Conservation (phyloP, 768 basidiomycete genomes). For the Amanita phalloides region DNA sequence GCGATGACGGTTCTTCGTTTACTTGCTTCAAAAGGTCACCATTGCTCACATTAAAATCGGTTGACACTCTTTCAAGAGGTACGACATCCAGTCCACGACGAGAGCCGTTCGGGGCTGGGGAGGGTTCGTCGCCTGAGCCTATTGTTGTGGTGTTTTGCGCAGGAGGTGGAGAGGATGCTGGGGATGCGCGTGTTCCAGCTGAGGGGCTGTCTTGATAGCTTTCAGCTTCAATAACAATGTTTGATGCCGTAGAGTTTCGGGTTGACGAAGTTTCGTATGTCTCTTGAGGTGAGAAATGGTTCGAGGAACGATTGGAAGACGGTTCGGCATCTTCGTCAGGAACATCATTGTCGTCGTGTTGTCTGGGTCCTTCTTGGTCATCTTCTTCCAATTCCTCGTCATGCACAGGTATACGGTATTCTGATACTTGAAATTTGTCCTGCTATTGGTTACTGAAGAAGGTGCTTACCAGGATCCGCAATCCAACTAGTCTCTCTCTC, state of each 20-base stretch:
- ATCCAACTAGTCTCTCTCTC: slow-evolving; percentile 70
- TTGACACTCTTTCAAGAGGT: slow-evolving; percentile 37
- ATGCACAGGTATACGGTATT: slow-evolving; percentile 53
- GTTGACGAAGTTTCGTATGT: slow-evolving; percentile 42
- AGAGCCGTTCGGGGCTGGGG: slow-evolving; percentile 38
- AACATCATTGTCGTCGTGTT: slow-evolving; percentile 22
- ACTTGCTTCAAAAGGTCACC: slow-evolving; percentile 45
- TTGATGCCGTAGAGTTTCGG: slow-evolving; percentile 46
- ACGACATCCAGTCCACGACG: slow-evolving; percentile 54
- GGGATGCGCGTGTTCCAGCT: slow-evolving; percentile 11
- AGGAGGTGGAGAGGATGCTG: slow-evolving; percentile 33
- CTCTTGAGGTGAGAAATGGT: slow-evolving; percentile 32
- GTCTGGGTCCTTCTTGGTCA: slow-evolving; percentile 29
- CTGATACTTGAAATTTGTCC: slow-evolving; percentile 28
- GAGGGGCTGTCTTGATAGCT: slow-evolving; percentile 40
- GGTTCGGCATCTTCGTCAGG: slow-evolving; percentile 32
- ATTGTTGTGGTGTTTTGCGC: slow-evolving; percentile 29
- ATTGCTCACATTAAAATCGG: slow-evolving; percentile 38
- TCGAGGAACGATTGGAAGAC: slow-evolving; percentile 41
- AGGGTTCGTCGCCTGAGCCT: slow-evolving; percentile 33
- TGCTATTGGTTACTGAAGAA: background rate
- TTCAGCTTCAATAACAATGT: slow-evolving; percentile 54
- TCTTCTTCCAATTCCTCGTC: slow-evolving; percentile 52
- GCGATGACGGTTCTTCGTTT: slow-evolving; percentile 39
- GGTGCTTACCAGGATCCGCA: slow-evolving; percentile 52